Base-by-base conservation (phyloP, 2,329 filamentous ascomycete species). In the Phaeoacremonium minimum region DNA sequence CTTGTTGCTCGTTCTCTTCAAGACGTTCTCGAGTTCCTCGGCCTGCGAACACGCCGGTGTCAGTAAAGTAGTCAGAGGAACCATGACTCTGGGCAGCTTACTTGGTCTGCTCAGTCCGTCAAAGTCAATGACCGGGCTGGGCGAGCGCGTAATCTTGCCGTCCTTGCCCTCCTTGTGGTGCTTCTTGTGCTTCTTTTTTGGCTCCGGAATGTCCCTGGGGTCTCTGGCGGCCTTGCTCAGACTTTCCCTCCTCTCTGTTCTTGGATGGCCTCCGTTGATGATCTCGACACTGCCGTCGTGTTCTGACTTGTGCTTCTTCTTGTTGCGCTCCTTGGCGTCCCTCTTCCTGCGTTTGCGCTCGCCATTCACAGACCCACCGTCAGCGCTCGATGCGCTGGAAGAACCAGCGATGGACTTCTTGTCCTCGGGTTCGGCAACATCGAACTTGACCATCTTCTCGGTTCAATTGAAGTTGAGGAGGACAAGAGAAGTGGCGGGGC, bases 161-260 rank as follows among this genome's bases (percentile, higher is more conserved):
- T 36, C 30, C 42, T 44, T 52, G n/a, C 15, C 30, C 7, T 32
- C 15, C 15, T n/a, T 32, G 6, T 7, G 13, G 16, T 5, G 12
- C 45, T 45, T 57, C 45, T 58, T 61, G 54, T 64, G 64, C 52
- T 61, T 64, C 42, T 52, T 56, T 18, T 33, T 20, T 19, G 46
- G 53, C 4, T 60, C 52, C 3, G 70, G 69, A 47, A 75, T 67
- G 50, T 81, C 77, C 40, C 73, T 64, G 13, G 75, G 74, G 50
- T 81, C 77, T 41, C 77, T 65, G n/a, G 76, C 75, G 4, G 77
- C 74, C 46, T 79, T 79, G 62, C 71, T 75, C 38, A 80, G 51
- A 55, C 75, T 80, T 29, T 67, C 65, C 39, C 70, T 65, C 32
- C 75, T 66, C 54, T 69, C 63, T 15, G 45, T 42, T 29, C 41